These are phyloP conservation scores for Hysterium pulicare DNA, from an alignment of 2,329 filamentous ascomycete genomes.

Conservation along the genomic window DNA sequence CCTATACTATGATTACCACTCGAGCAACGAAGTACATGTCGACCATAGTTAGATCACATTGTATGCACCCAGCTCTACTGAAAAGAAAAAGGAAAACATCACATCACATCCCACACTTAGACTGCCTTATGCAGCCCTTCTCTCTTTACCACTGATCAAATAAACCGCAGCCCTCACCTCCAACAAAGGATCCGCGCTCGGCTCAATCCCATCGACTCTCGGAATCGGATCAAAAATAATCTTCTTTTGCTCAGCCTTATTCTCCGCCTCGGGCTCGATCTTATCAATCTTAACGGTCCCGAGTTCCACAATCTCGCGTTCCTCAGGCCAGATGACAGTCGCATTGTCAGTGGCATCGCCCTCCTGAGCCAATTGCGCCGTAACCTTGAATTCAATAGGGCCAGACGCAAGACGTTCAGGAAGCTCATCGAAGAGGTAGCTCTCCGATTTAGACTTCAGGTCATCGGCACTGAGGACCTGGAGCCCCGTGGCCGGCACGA, in stretches of 20 bases:
- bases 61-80: no score
- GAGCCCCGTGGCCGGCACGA: slow-evolving; percentile 47
- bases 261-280: slow-evolving; percentile 40
- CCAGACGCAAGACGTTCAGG: slow-evolving; percentile 33
- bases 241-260: slow-evolving; percentile 46
- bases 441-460: slow-evolving; percentile 35
- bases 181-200: slow-evolving; percentile 54
- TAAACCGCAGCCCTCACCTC: slow-evolving; percentile 56
- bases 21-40: no score
- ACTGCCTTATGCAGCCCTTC: slow-evolving; percentile 46
- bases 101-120: no score
- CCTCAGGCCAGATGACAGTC: slow-evolving; percentile 53
- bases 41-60: no score
- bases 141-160: slow-evolving; percentile 53
- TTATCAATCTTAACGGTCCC: slow-evolving; percentile 47
- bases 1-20: no score
- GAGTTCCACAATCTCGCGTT: slow-evolving; percentile 49
- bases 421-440: slow-evolving; percentile 52
- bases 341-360: slow-evolving; percentile 49
- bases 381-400: slow-evolving; percentile 45
- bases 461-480: slow-evolving; percentile 39
- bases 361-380: slow-evolving; percentile 50
- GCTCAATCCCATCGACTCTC: slow-evolving; percentile 51
- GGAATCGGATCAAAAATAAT: slow-evolving; percentile 60
- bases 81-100: no score